Evolutionary conservation across 345 rosid genomes (phyloP), one percentile per base, ranked within the genome.

Genomic region (Xanthoceras sorbifolium): DNA sequence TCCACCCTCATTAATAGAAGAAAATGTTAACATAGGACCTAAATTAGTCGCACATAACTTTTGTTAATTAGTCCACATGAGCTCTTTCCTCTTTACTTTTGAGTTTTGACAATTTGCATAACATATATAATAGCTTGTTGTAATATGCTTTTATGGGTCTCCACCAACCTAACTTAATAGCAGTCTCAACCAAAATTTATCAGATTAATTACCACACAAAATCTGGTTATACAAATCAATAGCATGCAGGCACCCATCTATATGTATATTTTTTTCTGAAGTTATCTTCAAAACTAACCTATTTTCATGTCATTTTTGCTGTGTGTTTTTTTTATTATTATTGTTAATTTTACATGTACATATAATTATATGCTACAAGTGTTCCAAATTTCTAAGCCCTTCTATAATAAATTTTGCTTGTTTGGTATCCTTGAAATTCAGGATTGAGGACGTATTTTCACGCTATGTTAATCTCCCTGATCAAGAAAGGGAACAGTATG

Each of bases 401-500:
- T 10, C 46, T 7, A 9, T 15, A 14, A 69, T 29, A n/a, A 4
- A n/a, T 71, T 60, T 54, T 54, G 25, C 9, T 57, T 15, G 4
- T 22, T 50, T 22, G 4, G 15, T 52, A 2, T 34, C 14, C 2
- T 29, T 64, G 10, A 69, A 42, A 78, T 63, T 14, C 77, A 84
- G 97, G 78, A 90, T 93, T 12, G 97, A 93, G 77, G 93, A 92
- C 78, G 94, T 90, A 42, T 82, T 93, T 70, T 61, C 85, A 12
- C 92, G 94, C 46, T 93, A 87, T 77, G 70, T 92, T 67, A 79
- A 85, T 80, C 85, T 92, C 15, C 81, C 89, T 3, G 89, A 84
- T 57, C 92, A 87, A 85, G 95, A 94, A 88, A 85, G 92, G 87
- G 89, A 84, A 48, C 86, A 86, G 98, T 93, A 83, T 11, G 78